Base-by-base conservation (phyloP, 495 filamentous ascomycete genomes). In the Aspergillus sclerotioniger region DNA sequence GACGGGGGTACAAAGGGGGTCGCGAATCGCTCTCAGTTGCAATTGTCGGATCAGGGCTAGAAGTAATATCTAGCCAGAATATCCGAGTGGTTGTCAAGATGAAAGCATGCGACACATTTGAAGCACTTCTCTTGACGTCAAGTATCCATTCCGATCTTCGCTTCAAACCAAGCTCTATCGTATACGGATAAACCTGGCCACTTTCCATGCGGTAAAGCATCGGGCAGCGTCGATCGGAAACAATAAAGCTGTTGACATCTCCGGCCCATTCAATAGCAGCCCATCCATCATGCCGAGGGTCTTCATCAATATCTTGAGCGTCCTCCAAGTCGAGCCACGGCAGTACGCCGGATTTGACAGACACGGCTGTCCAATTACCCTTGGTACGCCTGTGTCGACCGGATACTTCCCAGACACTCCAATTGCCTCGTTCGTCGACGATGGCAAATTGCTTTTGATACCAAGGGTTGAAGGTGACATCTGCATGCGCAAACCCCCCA, bases 401-500 rank as follows among this genome's bases (percentile, higher is more conserved):
- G 35, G 74, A 72, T 35, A 95, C 70, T 56, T 91, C 82, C 86
- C 87, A 95, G 4, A 95, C 67, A 62, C 74, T 85, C 92, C 92
- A 96, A 32, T 76, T 74, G 0, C 91, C 92, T 45, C 70, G 64
- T 41, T 83, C 79, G 65, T 96, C 91, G 20, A 96, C 77, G 20
- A 94, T 79, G 9, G 78, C 90, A 49, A 96, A 71, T 67, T 89
- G 87, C 12, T 79, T 78, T 58, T 80, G 73, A 62, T 85, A 81
- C 76, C 83, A 86, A n/a, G 89, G 88, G 61, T 89, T 92, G 66
- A 96, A 95, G 9, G 86, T 70, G 8, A 92, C 80, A 71, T 94
- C 89, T 0, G 84, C 82, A 67, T 93, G 89, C 8, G 75, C 62
- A 31, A 63, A 69, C 0, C 83, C 84, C 20, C 84, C 84, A 1